Evolutionary conservation across 345 rosid genomes (phyloP).

Genomic region (Firmiana major): DNA sequence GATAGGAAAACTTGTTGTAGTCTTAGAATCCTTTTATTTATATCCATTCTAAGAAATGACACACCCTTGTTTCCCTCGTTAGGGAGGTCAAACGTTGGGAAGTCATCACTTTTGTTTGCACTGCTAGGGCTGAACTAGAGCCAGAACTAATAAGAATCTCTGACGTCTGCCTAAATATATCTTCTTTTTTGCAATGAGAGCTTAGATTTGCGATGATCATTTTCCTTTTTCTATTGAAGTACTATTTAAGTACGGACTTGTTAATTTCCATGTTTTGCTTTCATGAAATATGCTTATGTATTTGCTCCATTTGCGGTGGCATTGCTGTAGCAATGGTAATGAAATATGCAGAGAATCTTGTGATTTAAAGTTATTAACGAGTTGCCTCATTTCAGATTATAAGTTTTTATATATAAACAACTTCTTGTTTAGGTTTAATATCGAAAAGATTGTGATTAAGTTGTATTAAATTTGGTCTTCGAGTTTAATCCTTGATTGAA

Average conservation of each 20-base stretch:
- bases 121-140: neutral
- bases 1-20: too few relatives aligned
- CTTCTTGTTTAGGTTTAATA: too few relatives aligned
- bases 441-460: too few relatives aligned
- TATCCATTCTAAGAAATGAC: too few relatives aligned
- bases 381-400: too few relatives aligned
- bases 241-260: neutral
- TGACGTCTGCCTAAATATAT: neutral
- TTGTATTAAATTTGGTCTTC: too few relatives aligned
- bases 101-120: neutral
- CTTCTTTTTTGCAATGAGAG: neutral
- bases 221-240: neutral
- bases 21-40: too few relatives aligned
- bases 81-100: too few relatives aligned
- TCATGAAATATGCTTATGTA: neutral
- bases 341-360: slow-evolving; percentile 96
- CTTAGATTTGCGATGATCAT: neutral
- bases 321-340: slow-evolving; percentile 97
- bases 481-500: too few relatives aligned
- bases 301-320: slow-evolving; percentile 53
- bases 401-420: too few relatives aligned
- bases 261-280: slow-evolving; percentile 8
- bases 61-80: too few relatives aligned
- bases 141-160: neutral
- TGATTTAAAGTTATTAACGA: too few relatives aligned